Base-by-base conservation (phyloP, 2,329 filamentous ascomycete genomes). In the Neopestalotiopsis clavispora region DNA sequence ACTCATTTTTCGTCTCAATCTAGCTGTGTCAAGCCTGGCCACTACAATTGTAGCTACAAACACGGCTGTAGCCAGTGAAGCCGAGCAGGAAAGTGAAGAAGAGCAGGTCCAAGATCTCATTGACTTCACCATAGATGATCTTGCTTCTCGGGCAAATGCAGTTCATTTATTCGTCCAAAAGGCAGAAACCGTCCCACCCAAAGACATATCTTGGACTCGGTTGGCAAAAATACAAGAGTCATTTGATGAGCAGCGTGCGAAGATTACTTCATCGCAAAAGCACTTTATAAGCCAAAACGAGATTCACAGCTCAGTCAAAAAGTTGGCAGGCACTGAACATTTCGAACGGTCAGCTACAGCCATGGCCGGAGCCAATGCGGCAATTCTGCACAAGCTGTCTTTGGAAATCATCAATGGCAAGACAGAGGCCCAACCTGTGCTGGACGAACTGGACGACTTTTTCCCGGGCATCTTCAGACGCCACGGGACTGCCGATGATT, bases 361-460 rank as follows among this genome's bases (percentile, higher is more conserved):
- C 17, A 66, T 71, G 23, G 67, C 52, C 69, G 73, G 68, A 28
- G 76, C 67, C 42, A 78, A 78, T 20, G 65, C 75, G n/a, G 64
- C 75, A 13, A 74, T 74, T 17, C 73, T 78, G 32, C 69, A 75
- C 13, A 57, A 69, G 40, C 70, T 66, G 30, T 70, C 75, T 12
- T 2, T 69, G 14, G 71, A 77, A 34, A 38, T 75, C 23, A 67
- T 38, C 40, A 9, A 66, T 13, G 67, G 68, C 17, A 71, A 69
- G 17, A 58, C 45, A 60, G 10, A 58, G 3, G 28, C 69, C 4
- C 49, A 68, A 4, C 60, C 67, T 17, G 67, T 77, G 58, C 42
- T 77, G 20, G 69, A 72, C 42, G 68, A 76, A 60, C 65, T 78
- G 34, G 72, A 78, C 57, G 58, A 69, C 34, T 62, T 59, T n/a